phyloP scores from a whole-genome alignment of 805 yeast genomes.

The Metschnikowia sp. region DNA sequence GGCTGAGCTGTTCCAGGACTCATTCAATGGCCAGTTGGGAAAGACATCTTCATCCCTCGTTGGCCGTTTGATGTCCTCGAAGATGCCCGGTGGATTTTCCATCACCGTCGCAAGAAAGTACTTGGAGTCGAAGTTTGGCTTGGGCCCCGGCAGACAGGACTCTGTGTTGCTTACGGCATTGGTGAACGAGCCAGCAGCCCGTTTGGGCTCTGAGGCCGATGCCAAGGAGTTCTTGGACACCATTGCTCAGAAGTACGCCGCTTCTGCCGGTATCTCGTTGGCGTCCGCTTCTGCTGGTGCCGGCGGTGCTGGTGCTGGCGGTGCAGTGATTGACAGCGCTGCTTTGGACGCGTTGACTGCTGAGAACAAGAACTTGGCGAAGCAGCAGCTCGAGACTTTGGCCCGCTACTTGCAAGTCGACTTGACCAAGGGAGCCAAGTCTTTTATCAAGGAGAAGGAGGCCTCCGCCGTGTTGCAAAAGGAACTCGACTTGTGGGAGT shows the following conservation, averaged over 20 bases:
- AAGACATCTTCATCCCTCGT: conserved; percentile 87
- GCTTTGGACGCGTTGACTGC: conserved; percentile 82
- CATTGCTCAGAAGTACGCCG: conserved; percentile 79
- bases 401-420: conserved; percentile 95
- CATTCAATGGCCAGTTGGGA: conserved; percentile 86
- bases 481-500: conserved; percentile 87
- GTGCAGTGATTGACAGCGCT: conserved; percentile 90
- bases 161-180: conserved; percentile 78
- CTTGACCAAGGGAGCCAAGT: conserved; percentile 85
- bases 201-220: conserved; percentile 82
- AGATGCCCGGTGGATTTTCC: conserved; percentile 99
- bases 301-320: conserved; percentile 63
- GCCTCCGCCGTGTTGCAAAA: conserved; percentile 79
- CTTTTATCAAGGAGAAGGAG: conserved; percentile 77
- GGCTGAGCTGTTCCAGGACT: conserved; percentile 92
- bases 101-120: conserved; percentile 89
- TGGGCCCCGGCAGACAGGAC: conserved; percentile 93
- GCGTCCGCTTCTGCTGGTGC: conserved; percentile 57
- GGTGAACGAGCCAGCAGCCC: conserved; percentile 85
- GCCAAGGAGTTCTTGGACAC: conserved; percentile 88
- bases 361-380: conserved; percentile 66
- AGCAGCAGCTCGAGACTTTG: conserved; percentile 81
- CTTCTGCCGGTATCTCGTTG: conserved; percentile 74
- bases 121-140: conserved; percentile 88
- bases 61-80: conserved; percentile 88